A percentile compares a stretch with the other conserved stretches of the same genome.
phyloP scores from a whole-genome alignment of 352 stramenopile species.

The Phytopythium vexans region DNA sequence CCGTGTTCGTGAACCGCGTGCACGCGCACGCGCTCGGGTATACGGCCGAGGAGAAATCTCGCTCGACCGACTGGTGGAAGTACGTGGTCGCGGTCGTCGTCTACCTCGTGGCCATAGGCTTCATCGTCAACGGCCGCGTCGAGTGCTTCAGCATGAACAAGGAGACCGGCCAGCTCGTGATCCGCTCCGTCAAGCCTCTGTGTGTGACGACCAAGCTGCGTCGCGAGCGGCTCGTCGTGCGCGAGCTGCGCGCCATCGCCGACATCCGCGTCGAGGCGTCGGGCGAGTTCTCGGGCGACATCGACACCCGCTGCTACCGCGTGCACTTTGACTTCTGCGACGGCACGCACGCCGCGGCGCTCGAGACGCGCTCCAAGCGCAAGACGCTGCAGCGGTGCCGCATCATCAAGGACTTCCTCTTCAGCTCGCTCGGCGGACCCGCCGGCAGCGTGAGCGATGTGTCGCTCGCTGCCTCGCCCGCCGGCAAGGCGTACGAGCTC shows the following conservation, averaged over 20 bases:
- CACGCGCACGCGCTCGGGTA: constrained; percentile 19
- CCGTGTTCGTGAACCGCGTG: constrained; percentile 57
- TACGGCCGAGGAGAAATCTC: constrained; percentile 3
- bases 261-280: constrained; percentile 62
- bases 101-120: constrained; percentile 34
- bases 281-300: constrained; percentile 61
- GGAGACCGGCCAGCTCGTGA: constrained; percentile 25
- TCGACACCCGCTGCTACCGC: constrained; percentile 69
- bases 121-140: constrained; percentile 52
- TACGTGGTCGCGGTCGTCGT: constrained; percentile 57
- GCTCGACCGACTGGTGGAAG: constrained; percentile 52
- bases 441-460: not conserved
- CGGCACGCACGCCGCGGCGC: constrained; percentile 37
- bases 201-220: constrained; percentile 33
- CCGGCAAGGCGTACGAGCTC: not conserved
- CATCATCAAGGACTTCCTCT: constrained; percentile 51
- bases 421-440: constrained; percentile 8
- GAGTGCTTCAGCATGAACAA: constrained; percentile 65
- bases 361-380: constrained; percentile 60
- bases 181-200: constrained; percentile 51
- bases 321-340: constrained; percentile 76
- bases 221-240: constrained; percentile 35
- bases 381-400: constrained; percentile 50
- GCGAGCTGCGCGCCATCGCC: constrained; percentile 48
- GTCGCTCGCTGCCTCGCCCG: no score